A percentile compares a stretch with the other conserved stretches of the same genome.
Conservation (phyloP, 2,329 filamentous ascomycete species). For the Clonostachys solani region DNA sequence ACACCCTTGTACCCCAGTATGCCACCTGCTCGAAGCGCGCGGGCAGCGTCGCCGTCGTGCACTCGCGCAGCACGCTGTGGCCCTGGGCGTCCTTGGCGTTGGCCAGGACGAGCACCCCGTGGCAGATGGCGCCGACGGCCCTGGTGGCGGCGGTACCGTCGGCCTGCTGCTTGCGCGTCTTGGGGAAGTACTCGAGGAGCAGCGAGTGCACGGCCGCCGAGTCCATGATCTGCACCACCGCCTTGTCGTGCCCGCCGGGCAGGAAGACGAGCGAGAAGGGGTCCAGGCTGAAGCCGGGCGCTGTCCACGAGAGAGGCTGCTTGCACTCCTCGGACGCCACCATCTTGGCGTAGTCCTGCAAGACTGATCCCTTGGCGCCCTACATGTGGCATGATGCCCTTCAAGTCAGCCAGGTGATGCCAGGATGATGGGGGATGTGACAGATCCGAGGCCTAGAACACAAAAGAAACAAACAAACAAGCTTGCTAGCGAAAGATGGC, state of each 20-base stretch:
- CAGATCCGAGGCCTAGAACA: too few relatives aligned
- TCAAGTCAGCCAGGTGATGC: too few relatives aligned
- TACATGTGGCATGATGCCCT: constrained; percentile 8
- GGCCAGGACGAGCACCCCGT: constrained; percentile 46
- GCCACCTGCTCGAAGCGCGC: constrained; percentile 41
- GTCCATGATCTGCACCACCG: constrained; percentile 45
- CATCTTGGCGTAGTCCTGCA: constrained; percentile 39
- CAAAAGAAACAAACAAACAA: too few relatives aligned
- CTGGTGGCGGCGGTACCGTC: constrained; percentile 20
- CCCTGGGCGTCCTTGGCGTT: constrained; percentile 32
- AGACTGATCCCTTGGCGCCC: constrained; percentile 36
- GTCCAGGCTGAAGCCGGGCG: constrained; percentile 34
- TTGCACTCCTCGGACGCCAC: constrained; percentile 30
- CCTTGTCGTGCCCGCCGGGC: constrained; percentile 49
- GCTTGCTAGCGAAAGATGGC: not conserved
- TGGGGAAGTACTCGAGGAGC: constrained; percentile 40
- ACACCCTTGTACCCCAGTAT: constrained; percentile 41
- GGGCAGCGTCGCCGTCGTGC: constrained; percentile 42
- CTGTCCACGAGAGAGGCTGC: constrained; percentile 38
- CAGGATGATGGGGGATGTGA: too few relatives aligned
- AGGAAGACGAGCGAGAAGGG: constrained; percentile 43
- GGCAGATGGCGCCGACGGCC: constrained; percentile 43
- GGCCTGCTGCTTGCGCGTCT: constrained; percentile 32
- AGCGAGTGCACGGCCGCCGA: constrained; percentile 36
- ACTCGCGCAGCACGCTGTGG: constrained; percentile 40